These are phyloP conservation scores for Knoxdaviesia proteae DNA, from an alignment of 2,329 filamentous ascomycete genomes.

Conservation along the genomic window DNA sequence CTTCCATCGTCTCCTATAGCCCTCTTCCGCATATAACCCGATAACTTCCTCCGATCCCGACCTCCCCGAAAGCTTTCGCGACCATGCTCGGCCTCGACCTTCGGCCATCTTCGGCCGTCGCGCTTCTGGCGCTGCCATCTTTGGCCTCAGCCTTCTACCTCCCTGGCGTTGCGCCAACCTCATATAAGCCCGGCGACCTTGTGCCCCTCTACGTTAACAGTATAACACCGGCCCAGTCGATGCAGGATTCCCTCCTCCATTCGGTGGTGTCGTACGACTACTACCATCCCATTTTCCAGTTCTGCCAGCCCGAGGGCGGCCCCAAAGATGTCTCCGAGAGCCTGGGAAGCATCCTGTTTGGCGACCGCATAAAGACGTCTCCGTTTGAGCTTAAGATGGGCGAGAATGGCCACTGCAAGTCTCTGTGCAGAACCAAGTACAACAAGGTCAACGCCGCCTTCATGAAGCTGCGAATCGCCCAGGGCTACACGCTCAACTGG, in stretches of 20 bases:
- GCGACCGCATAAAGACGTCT: conserved; percentile 92
- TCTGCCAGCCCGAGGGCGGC: conserved; percentile 62
- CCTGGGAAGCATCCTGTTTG: conserved; percentile 88
- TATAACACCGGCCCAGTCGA: conserved; percentile 65
- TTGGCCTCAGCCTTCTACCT: conserved; percentile 70
- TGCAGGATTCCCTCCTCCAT: conserved; percentile 59
- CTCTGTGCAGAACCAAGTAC: conserved; percentile 48
- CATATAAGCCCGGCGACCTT: conserved; percentile 58
- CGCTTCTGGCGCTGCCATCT: conserved; percentile 29
- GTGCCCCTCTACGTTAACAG: conserved; percentile 87
- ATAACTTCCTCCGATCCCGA: background rate
- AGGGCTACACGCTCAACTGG: conserved; percentile 89
- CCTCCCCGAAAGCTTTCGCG: background rate
- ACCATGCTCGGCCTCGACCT: conserved; percentile 24
- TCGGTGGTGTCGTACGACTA: conserved; percentile 96
- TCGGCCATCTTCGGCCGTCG: conserved; percentile 19
- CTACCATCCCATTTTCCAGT: conserved; percentile 72
- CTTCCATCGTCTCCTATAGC: too few species aligned
- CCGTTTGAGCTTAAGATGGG: conserved; percentile 79
- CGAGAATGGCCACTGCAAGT: conserved; percentile 70
- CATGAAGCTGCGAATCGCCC: conserved; percentile 60
- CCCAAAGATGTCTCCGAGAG: conserved; percentile 61
- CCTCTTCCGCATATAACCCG: too few species aligned
- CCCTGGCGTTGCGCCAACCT: conserved; percentile 82
- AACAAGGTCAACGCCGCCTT: conserved; percentile 50